These are phyloP conservation scores for Nicotiana noctiflora DNA, from an alignment of 257 asterid species.

Conservation along the genomic window DNA sequence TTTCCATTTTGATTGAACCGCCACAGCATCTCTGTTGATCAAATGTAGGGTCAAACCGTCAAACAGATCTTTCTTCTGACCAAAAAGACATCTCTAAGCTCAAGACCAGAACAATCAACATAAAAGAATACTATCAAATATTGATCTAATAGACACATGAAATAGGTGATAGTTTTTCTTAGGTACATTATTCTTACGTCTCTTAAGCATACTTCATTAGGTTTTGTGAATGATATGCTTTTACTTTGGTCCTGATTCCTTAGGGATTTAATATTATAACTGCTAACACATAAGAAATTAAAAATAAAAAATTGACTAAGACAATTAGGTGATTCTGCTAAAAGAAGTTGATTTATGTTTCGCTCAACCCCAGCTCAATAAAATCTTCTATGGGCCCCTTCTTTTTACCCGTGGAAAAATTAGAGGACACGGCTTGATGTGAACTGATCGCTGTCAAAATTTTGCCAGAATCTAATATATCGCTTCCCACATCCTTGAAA, in stretches of 20 bases:
- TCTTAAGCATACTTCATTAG: not conserved
- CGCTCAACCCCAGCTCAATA: not conserved
- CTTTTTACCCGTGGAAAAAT: not conserved
- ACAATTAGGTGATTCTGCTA: not conserved
- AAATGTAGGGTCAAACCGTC: not conserved
- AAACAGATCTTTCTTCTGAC: not conserved
- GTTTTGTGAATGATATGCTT: not conserved
- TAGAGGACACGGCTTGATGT: not conserved
- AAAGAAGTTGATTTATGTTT: not conserved
- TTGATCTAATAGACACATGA: not conserved
- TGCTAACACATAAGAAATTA: not conserved
- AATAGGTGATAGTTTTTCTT: not conserved
- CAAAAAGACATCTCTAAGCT: not conserved
- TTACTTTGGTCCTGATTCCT: not conserved
- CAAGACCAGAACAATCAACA: not conserved
- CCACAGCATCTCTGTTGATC: not conserved
- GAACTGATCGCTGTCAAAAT: not conserved
- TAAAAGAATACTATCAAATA: not conserved
- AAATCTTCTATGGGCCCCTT: not conserved
- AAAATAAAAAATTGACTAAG: not conserved
- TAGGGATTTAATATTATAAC: not conserved
- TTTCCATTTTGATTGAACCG: not conserved
- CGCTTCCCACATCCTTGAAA: not conserved
- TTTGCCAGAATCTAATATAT: not conserved
- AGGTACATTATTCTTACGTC: not conserved